Evolutionary conservation across 192 early-diverging fungal genomes (phyloP), one percentile per base, ranked within the genome.

Genomic region (Coemansia sp.): DNA sequence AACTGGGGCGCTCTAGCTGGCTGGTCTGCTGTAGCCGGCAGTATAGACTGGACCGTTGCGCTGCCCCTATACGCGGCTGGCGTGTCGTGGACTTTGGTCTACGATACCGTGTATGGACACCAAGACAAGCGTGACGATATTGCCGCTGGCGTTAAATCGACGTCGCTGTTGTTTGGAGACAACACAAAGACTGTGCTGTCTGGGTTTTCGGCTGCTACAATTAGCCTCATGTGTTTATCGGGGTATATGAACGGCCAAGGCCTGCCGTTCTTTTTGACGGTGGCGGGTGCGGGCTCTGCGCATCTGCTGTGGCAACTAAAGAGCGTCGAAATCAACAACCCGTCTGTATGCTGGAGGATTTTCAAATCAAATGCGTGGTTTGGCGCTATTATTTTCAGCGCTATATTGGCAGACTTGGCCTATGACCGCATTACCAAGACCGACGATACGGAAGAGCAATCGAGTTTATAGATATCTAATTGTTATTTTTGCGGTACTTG

Each of bases 31-130:
- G 86, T 98, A 65, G 69, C 85, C 8, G 90, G 87, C 5, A 67
- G 71, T 0, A 74, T 84, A 34, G 80, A 95, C 52, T 88, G 87
- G 85, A 19, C 75, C 0, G 91, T 93, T 7, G 83, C 85, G 14
- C 77, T 91, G 4, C 95, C 95, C 5, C 77, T 98, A 0, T 98
- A 98, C 65, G 81, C 81, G 9, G 88, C 90, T 0, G 94, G 93
- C 1, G 82, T 96, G 5, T 87, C 87, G 28, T 98, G 96, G 96
- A 98, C 96, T 5, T 81, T 98, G 6, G 87, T 94, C 5, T 98
- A 97, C 76, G 96, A 98, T 73, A 97, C 95, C 5, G 94, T 98
- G 60, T 98, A 98, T 59, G 96, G 95, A 15, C 90, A 97, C 52
- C 96, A 97, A 76, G 96, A 98, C 78, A 98, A 95, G 74, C 84